Conservation (phyloP, 2,329 filamentous ascomycete species). For the Emericellopsis atlantica region DNA sequence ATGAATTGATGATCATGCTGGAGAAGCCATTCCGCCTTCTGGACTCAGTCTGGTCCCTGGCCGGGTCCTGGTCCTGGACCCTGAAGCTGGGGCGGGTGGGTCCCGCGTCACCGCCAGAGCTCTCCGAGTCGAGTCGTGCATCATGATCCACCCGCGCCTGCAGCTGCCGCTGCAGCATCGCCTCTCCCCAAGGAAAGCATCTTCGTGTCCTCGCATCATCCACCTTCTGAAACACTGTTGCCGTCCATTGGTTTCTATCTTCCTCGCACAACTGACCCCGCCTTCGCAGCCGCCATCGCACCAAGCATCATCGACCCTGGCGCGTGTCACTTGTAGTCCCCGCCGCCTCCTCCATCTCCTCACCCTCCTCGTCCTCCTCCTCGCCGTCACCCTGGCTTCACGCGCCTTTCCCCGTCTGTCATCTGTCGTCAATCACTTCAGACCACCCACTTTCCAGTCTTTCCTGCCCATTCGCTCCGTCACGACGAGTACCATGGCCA, state of each 20-base stretch:
- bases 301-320: background rate
- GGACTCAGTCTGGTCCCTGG: no score
- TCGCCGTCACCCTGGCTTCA: slow-evolving; percentile 55
- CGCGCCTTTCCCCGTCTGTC: slow-evolving; percentile 45
- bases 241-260: background rate
- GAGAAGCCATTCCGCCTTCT: no score
- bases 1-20: no score
- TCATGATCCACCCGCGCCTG: no score
- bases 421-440: slow-evolving; percentile 37
- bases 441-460: background rate
- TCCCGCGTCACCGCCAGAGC: no score
- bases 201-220: no score
- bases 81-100: no score
- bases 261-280: background rate
- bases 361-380: slow-evolving; percentile 42
- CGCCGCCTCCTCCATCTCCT: slow-evolving; percentile 25
- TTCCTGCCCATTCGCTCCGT: slow-evolving; percentile 22
- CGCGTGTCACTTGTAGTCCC: background rate
- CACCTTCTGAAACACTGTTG: no score
- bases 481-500: slow-evolving; percentile 49
- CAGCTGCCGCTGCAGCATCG: no score
- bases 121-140: no score
- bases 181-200: no score
- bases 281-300: background rate
- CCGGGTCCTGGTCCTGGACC: no score